These are phyloP conservation scores for Teunomyces gatunensis DNA, from an alignment of 805 yeast genomes.

Conservation along the genomic window DNA sequence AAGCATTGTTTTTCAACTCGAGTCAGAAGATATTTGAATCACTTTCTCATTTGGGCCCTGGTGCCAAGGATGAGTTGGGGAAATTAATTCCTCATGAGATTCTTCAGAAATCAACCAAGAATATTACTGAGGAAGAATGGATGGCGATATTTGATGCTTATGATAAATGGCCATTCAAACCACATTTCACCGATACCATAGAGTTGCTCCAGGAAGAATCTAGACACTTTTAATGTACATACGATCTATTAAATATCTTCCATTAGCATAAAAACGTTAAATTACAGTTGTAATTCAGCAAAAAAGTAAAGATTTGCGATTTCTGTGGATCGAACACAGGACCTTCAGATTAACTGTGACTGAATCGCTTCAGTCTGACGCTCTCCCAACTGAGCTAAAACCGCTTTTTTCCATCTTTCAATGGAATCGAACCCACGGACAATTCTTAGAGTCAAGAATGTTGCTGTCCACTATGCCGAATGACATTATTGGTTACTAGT, in stretches of 20 bases:
- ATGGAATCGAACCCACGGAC: background rate
- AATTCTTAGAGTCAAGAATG: background rate
- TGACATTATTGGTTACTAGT: too few relatives aligned
- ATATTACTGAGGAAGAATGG: constrained; percentile 57
- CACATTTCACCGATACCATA: constrained; percentile 32
- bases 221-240: constrained; percentile 4
- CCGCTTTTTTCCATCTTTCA: constrained; percentile 14
- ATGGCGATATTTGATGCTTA: constrained; percentile 49
- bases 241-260: background rate
- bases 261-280: background rate
- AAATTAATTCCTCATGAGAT: constrained; percentile 27
- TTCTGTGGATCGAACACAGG: constrained; percentile 87
- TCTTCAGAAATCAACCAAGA: constrained; percentile 43
- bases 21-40: constrained; percentile 47
- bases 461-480: background rate
- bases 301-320: constrained; percentile 40
- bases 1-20: constrained; percentile 19
- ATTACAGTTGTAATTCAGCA: too few relatives aligned
- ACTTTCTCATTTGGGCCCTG: constrained; percentile 69
- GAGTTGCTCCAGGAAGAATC: constrained; percentile 12
- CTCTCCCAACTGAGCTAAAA: constrained; percentile 37
- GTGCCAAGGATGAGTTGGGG: constrained; percentile 59
- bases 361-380: constrained; percentile 33
- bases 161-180: constrained; percentile 85
- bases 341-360: constrained; percentile 64